Percentiles rank a stretch among this genome's conserved stretches.
These are phyloP conservation scores for Neonectria sp. DNA, from an alignment of 2,329 filamentous ascomycete genomes.

Conservation along the genomic window DNA sequence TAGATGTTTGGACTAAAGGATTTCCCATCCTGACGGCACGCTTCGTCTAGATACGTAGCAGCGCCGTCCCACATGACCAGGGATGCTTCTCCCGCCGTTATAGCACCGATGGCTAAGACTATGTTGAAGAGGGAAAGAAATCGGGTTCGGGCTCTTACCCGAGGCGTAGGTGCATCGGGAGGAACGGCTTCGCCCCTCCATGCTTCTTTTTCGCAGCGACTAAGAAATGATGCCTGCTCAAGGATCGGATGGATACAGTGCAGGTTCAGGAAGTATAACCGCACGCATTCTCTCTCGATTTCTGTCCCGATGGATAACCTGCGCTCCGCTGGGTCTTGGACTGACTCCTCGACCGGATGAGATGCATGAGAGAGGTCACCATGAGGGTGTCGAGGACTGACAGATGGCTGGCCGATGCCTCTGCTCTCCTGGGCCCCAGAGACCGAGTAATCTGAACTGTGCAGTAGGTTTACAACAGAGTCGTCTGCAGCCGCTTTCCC, in stretches of 20 bases:
- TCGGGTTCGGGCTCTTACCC: constrained; percentile 8
- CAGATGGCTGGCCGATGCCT: constrained; percentile 1
- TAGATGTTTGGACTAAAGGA: constrained; percentile 11
- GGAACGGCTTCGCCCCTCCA: background rate
- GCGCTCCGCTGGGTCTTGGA: background rate
- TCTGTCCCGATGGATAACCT: constrained; percentile 3
- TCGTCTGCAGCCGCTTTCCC: background rate
- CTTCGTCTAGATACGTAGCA: constrained; percentile 8
- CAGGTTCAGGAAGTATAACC: constrained; percentile 25
- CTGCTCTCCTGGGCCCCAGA: constrained; percentile 6
- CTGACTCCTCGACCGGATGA: background rate
- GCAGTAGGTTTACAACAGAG: constrained; percentile 27
- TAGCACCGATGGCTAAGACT: constrained; percentile 27
- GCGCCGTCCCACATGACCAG: constrained; percentile 17
- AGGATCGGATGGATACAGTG: constrained; percentile 30
- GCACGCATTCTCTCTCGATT: constrained; percentile 22
- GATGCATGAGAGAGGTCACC: background rate
- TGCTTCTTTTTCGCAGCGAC: constrained; percentile 16
- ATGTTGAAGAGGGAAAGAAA: constrained; percentile 27
- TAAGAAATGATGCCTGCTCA: constrained; percentile 19
- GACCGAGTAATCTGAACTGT: constrained; percentile 29
- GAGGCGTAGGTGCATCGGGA: background rate
- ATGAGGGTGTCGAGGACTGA: background rate
- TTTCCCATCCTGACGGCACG: constrained; percentile 3
- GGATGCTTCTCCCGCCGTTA: constrained; percentile 18